Evolutionary conservation across 345 rosid species (phyloP).

Genomic region (Salix koriyanagi): DNA sequence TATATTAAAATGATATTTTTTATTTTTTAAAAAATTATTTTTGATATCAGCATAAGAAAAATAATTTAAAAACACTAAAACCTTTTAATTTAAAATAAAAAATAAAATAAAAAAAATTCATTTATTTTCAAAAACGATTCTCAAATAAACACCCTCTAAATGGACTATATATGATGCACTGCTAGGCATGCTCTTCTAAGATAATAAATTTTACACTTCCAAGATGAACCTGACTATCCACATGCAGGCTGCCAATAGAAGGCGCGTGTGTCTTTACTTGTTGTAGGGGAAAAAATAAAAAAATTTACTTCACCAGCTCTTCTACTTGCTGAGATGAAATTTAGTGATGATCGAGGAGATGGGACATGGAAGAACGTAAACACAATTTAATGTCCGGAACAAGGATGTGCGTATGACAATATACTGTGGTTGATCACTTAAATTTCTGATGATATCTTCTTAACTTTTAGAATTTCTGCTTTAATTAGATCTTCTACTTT

Average conservation of each 20-base stretch:
- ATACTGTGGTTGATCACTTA: not conserved
- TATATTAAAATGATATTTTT: too few species aligned
- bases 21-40: too few species aligned
- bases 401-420: not conserved
- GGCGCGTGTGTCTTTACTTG: not conserved
- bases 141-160: not conserved
- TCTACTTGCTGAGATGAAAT: not conserved
- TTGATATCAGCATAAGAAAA: rapidly evolving
- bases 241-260: not conserved
- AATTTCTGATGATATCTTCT: not conserved
- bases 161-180: not conserved
- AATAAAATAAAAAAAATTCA: too few species aligned
- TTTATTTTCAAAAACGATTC: too few species aligned
- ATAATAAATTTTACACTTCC: not conserved
- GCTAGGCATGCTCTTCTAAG: not conserved
- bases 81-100: too few species aligned
- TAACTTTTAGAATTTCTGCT: constrained; percentile 15
- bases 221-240: not conserved
- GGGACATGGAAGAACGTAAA: not conserved
- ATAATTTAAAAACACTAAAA: too few species aligned
- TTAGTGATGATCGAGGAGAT: not conserved
- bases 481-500: constrained; percentile 15
- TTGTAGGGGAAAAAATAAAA: too few species aligned
- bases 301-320: too few species aligned
- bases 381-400: not conserved